These are phyloP conservation scores for Echeveria elegans DNA, from an alignment of 164 flowering plant species.

Conservation along the genomic window DNA sequence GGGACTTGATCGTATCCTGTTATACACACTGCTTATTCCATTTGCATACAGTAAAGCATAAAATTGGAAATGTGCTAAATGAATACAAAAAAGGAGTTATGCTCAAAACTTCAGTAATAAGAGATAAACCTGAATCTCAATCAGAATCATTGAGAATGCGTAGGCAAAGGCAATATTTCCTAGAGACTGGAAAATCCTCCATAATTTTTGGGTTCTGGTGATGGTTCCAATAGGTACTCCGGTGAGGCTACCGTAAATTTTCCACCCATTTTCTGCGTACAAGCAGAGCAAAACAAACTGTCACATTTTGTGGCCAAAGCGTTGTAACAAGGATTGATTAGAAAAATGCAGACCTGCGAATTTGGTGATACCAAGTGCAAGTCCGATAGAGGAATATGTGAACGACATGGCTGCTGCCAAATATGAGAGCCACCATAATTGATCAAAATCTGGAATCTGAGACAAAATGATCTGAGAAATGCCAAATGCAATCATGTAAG, in stretches of 20 bases:
- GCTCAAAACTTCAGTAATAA: not conserved
- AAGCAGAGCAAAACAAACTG: not conserved
- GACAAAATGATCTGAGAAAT: conserved; percentile 55
- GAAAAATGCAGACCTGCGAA: conserved; percentile 37
- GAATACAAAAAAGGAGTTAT: not conserved
- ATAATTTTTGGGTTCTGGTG: conserved; percentile 27
- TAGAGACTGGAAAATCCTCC: conserved; percentile 51
- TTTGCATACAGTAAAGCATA: not conserved
- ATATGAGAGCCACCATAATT: conserved; percentile 79
- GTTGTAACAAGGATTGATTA: no score
- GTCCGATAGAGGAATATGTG: conserved; percentile 60
- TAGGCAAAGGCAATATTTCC: conserved; percentile 63
- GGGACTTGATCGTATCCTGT: conserved; percentile 58
- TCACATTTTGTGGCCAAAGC: not conserved
- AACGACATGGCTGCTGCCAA: conserved; percentile 82
- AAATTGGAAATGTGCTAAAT: no score
- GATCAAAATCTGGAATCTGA: conserved; percentile 77
- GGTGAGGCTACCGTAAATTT: conserved; percentile 33
- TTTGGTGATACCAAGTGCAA: conserved; percentile 55
- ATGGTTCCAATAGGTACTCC: conserved; percentile 40
- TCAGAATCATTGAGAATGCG: conserved; percentile 45
- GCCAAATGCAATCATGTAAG: conserved; percentile 73
- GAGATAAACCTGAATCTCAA: conserved; percentile 45
- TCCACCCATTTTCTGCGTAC: conserved; percentile 29
- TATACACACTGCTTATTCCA: not conserved